Base-by-base conservation (phyloP, 768 basidiomycete genomes). In the Galerina sulciceps region DNA sequence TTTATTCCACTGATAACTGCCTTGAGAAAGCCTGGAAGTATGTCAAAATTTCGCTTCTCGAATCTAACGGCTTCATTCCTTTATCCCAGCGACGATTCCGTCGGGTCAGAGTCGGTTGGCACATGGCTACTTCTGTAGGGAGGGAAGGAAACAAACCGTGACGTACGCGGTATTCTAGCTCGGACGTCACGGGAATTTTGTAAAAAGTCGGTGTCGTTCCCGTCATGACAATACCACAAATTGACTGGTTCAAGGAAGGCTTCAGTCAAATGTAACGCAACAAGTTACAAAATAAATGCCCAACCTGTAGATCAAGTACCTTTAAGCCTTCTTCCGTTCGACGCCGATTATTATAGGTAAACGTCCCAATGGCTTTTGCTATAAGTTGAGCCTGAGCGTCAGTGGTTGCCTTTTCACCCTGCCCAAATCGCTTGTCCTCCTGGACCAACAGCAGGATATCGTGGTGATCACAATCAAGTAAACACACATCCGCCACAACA, bases 11-110 rank as follows among this genome's bases (percentile, higher is more conserved):
- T n/a, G n/a, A 31, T 31, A 31, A 31, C 26, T 1, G 26, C 26
- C 59, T 72, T 74, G 60, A n/a, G n/a, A 76, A 74, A n/a, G 72
- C 73, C 55, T 76, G 69, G 59, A 63, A 74, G 54, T 73, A 75
- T 1, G 15, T 55, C 50, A 73, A 46, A 23, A 73, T 68, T 18
- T 50, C 37, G 3, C 45, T 40, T 55, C 75, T 62, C 46, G 67
- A 72, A 37, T 73, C 70, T 38, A 73, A 50, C 31, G 72, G 73
- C 46, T 68, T 71, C 72, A 74, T 73, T 13, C 72, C 72, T 47
- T 73, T 66, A 46, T 59, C 65, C 18, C 34, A 47, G 15, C 69
- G 65, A 31, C 61, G 52, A 55, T 31, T 35, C 22, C 69, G 66
- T 36, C 61, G 41, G n/a, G 67, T 65, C 17, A 70, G 51, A 23